Percentiles rank a stretch among this genome's conserved stretches.
phyloP scores from a whole-genome alignment of 2,329 filamentous ascomycete genomes.

The Passalora sequoiae region DNA sequence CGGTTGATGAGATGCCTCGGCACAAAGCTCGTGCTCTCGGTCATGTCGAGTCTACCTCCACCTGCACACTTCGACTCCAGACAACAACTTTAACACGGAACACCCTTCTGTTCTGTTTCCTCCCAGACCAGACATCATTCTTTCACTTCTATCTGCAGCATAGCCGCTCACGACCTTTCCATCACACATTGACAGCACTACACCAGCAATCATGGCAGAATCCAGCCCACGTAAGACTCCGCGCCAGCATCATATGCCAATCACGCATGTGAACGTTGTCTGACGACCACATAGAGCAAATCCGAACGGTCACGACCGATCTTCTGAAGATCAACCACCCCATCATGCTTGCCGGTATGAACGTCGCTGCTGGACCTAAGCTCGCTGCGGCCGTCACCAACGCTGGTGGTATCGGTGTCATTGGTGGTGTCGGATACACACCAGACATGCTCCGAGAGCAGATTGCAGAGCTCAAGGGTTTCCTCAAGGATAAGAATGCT shows the following conservation, averaged over 20 bases:
- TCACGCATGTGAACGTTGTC: constrained; percentile 22
- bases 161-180: not conserved
- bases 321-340: constrained; percentile 98
- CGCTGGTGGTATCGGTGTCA: constrained; percentile 91
- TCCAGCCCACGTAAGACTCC: constrained; percentile 57
- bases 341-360: constrained; percentile 94
- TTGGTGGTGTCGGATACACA: constrained; percentile 92
- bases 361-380: constrained; percentile 94
- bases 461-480: constrained; percentile 87
- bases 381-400: constrained; percentile 96
- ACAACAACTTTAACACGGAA: too few species aligned
- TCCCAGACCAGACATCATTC: not conserved
- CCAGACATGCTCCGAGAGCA: constrained; percentile 96
- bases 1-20: constrained; percentile 1
- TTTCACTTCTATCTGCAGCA: not conserved
- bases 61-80: too few species aligned
- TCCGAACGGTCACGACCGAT: constrained; percentile 89
- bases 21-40: not conserved
- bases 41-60: not conserved
- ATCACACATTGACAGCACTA: not conserved
- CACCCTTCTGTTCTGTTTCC: not conserved
- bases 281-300: constrained; percentile 57
- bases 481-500: constrained; percentile 81
- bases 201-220: constrained; percentile 50
- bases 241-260: constrained; percentile 25